A percentile compares a stretch with the other conserved stretches of the same genome.
phyloP scores from a whole-genome alignment of 1,284 basidiomycete genomes.

The Crocinoboletus sp. region DNA sequence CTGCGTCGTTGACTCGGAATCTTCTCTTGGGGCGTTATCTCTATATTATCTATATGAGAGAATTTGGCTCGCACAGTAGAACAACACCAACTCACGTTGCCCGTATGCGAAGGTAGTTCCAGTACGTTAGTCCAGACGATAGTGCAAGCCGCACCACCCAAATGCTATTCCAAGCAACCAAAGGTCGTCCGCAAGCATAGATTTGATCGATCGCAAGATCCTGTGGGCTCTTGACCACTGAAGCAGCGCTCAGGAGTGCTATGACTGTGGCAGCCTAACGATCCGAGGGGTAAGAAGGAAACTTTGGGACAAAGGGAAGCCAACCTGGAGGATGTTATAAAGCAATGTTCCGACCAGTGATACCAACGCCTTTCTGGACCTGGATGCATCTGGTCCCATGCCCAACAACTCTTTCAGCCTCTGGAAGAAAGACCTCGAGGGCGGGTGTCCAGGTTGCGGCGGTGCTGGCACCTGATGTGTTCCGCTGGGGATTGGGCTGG shows the following conservation, averaged over 20 bases:
- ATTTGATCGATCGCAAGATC: constrained; percentile 50
- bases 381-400: constrained; percentile 51
- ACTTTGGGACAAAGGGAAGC: constrained; percentile 16
- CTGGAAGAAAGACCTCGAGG: constrained; percentile 15
- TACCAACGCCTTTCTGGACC: constrained; percentile 53
- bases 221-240: constrained; percentile 47
- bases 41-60: constrained; percentile 21
- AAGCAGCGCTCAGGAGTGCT: constrained; percentile 48
- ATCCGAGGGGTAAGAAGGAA: constrained; percentile 11
- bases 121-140: constrained; percentile 50
- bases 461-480: constrained; percentile 4
- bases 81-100: constrained; percentile 33
- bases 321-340: constrained; percentile 57
- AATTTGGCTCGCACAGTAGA: background rate
- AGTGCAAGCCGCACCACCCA: constrained; percentile 60
- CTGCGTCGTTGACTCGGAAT: constrained; percentile 24
- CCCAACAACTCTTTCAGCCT: constrained; percentile 49
- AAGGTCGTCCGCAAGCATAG: constrained; percentile 58
- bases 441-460: constrained; percentile 4
- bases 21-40: constrained; percentile 26
- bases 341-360: constrained; percentile 49
- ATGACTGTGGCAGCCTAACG: constrained; percentile 51
- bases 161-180: constrained; percentile 67
- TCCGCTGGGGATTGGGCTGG: constrained; percentile 17
- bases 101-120: constrained; percentile 54